These are phyloP conservation scores for Camelina neglecta DNA, from an alignment of 345 rosid genomes.

Conservation along the genomic window DNA sequence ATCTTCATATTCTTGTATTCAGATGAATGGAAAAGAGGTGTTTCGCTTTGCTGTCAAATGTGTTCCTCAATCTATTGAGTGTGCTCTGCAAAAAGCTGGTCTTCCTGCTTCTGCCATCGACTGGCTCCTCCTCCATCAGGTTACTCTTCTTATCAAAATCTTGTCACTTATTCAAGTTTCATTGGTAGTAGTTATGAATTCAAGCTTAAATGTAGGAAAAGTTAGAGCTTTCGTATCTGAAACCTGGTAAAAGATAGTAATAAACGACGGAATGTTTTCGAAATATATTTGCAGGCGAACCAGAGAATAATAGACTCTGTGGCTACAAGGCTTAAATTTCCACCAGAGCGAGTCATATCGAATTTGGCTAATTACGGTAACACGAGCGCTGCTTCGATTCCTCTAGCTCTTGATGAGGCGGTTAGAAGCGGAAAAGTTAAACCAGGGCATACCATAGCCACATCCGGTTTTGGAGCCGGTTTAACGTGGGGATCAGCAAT, in stretches of 20 bases:
- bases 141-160: slow-evolving; percentile 30
- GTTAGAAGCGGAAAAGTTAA: slow-evolving; percentile 88
- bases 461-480: slow-evolving; percentile 96
- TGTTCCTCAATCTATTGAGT: slow-evolving; percentile 84
- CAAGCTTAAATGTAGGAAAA: not conserved
- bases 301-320: slow-evolving; percentile 94
- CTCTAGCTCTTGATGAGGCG: slow-evolving; percentile 91
- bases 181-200: not conserved
- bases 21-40: slow-evolving; percentile 95
- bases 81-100: slow-evolving; percentile 81
- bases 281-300: slow-evolving; percentile 73
- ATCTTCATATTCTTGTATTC: slow-evolving; percentile 67
- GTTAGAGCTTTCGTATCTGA: not conserved
- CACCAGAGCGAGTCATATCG: slow-evolving; percentile 80
- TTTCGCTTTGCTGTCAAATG: slow-evolving; percentile 84
- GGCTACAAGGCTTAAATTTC: slow-evolving; percentile 75
- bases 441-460: slow-evolving; percentile 71
- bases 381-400: slow-evolving; percentile 93
- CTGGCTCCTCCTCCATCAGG: slow-evolving; percentile 98
- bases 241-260: not conserved
- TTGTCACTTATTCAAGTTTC: not conserved
- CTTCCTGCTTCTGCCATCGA: slow-evolving; percentile 70
- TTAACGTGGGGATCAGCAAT: slow-evolving; percentile 96
- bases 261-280: not conserved
- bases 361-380: slow-evolving; percentile 90